Percentiles rank a stretch among this genome's conserved stretches.
These are phyloP conservation scores for Nyctanthes arbortristis DNA, from an alignment of 257 asterid genomes.

Conservation along the genomic window DNA sequence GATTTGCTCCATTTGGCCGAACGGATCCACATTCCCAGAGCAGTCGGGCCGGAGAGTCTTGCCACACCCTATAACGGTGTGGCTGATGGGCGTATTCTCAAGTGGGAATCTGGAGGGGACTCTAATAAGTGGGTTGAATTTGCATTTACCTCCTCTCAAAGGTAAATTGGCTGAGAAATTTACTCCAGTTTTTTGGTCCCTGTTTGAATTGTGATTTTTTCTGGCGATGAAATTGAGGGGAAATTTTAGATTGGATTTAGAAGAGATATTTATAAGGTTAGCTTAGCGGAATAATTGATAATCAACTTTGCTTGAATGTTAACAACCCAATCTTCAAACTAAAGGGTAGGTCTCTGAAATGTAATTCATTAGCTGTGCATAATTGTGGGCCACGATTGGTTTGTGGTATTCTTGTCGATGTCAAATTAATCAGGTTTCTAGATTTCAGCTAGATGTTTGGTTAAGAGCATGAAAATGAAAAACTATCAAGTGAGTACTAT, in stretches of 20 bases:
- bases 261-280: no score
- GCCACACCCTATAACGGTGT: slow-evolving; percentile 81
- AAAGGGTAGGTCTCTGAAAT: background rate
- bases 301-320: no score
- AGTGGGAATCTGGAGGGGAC: slow-evolving; percentile 32
- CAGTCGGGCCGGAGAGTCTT: slow-evolving; percentile 72
- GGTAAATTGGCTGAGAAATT: slow-evolving; percentile 31
- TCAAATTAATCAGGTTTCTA: background rate
- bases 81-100: slow-evolving; percentile 71
- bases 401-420: background rate
- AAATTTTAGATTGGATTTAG: no score
- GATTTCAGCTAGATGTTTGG: background rate
- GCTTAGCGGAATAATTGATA: no score
- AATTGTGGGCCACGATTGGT: background rate
- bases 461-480: background rate
- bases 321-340: background rate
- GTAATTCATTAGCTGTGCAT: background rate
- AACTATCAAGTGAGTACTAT: background rate
- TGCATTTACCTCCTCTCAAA: slow-evolving; percentile 60
- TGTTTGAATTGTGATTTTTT: background rate
- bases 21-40: slow-evolving; percentile 42
- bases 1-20: slow-evolving; percentile 41
- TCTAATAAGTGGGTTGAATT: slow-evolving; percentile 53
- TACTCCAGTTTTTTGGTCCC: background rate
- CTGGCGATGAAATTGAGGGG: background rate